Base-by-base conservation (phyloP, 441 rosid genomes). In the Gossypium lobatum region DNA sequence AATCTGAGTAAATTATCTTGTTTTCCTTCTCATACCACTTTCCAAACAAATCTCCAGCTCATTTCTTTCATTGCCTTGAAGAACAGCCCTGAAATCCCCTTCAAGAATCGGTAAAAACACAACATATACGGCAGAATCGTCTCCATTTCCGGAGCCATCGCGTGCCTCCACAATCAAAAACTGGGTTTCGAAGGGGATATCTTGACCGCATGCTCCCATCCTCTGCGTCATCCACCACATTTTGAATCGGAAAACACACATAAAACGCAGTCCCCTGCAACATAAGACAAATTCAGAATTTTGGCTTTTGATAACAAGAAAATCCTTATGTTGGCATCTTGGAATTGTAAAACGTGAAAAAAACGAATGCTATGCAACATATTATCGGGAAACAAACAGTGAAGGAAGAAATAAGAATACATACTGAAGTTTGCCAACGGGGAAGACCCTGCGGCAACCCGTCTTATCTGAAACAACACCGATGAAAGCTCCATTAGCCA, bases 211-310 rank as follows among this genome's bases (percentile, higher is more conserved):
- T 71, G 10, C 82, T 18, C 91, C 90, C 86, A 86, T 88, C 80
- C 89, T 85, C 75, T 87, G 93, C 7, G 93, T 86, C 89, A 88
- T 88, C 93, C 93, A 88, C 93, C 93, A 88, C 76, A 88, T 39
- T 72, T 87, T 88, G 85, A 87, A 88, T n/a, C 90, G 86, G 21
- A 88, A 88, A 75, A 83, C 76, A 57, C 89, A 84, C 93, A 84
- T 85, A 61, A 87, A 88, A 4, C 85, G 83, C 80, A 87, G 74
- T 45, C 93, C 93, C 81, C 91, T 88, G 82, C 73, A 79, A 16
- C 64, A 16, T 9, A 53, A 62, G 34, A 48, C 69, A 67, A 2
- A 58, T 21, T 58, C 31, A 59, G 64, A 25, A 25, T 23, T 25
- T 25, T 13, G 8, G 37, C 37, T 59, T 59, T 59, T 16, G 13